phyloP scores from a whole-genome alignment of 2,329 filamentous ascomycete genomes.

The Fusarium zealandicum region DNA sequence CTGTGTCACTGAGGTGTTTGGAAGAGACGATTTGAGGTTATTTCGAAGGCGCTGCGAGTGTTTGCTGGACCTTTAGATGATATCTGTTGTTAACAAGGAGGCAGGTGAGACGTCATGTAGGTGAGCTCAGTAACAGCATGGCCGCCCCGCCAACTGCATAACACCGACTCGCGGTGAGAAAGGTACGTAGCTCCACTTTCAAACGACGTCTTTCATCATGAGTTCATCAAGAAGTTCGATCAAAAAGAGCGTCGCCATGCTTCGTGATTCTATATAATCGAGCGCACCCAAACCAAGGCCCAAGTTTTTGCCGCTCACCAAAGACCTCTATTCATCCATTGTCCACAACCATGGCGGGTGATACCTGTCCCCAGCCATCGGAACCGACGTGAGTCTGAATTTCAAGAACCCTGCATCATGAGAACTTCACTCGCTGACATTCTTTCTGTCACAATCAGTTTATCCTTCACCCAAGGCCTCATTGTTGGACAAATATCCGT shows the following conservation, averaged over 20 bases:
- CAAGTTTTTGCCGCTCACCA: no score
- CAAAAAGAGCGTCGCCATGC: slow-evolving; percentile 9
- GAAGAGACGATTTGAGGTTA: neutral
- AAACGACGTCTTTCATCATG: slow-evolving; percentile 21
- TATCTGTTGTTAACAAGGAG: slow-evolving; percentile 21
- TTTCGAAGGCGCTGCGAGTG: neutral
- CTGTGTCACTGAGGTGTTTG: neutral
- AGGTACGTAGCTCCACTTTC: slow-evolving; percentile 4
- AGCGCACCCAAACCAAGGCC: neutral
- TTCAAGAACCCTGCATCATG: slow-evolving; percentile 8
- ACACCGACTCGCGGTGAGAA: neutral
- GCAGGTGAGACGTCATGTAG: slow-evolving; percentile 25
- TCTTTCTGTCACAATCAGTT: slow-evolving; percentile 52
- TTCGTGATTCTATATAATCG: neutral
- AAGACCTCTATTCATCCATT: neutral
- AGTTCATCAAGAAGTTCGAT: slow-evolving; percentile 16
- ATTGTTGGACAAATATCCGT: slow-evolving; percentile 93
- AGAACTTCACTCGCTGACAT: slow-evolving; percentile 14
- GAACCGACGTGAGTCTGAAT: slow-evolving; percentile 55
- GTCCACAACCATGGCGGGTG: slow-evolving; percentile 46
- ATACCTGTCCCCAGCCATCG: slow-evolving; percentile 51
- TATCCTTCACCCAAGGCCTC: slow-evolving; percentile 93
- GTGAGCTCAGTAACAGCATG: slow-evolving; percentile 32
- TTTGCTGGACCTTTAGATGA: slow-evolving; percentile 7
- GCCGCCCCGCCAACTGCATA: slow-evolving; percentile 37